Evolutionary conservation across 2,329 filamentous ascomycete genomes (phyloP), one percentile per base, ranked within the genome.

Genomic region (Pseudogymnoascus sp.): DNA sequence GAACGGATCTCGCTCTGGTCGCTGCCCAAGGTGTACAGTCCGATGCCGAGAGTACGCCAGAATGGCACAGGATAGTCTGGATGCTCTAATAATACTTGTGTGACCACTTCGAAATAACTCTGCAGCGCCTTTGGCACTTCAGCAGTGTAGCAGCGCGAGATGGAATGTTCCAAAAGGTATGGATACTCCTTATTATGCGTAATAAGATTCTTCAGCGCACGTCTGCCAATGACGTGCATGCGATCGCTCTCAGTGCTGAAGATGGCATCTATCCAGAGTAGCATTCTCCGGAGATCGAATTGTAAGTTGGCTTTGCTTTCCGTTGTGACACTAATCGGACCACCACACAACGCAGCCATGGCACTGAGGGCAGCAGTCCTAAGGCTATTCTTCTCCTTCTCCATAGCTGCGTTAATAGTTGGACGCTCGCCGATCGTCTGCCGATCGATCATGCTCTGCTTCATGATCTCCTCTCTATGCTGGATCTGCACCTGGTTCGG

Each of bases 331-430:
- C 86, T 92, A 63, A 97, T 87, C 3, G 93, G 91, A 0, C 89
- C 85, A 69, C 86, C 92, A 72, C 94, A 99, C 5, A 99, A 81
- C 2, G 92, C 87, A 45, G 94, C 92, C 94, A 99, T 97, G 26
- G 95, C 89, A 73, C 92, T 96, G 45, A 99, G 80, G 1, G 94
- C 93, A 31, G 94, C 92, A 21, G 89, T 94, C 63, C 91, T 85
- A 38, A 99, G 81, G 71, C 96, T 95, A 66, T 90, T 87, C 78
- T 96, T 97, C 75, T 99, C 93, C 67, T 97, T 97, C 72, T 97
- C 94, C 83, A 96, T 94, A 1, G 92, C 90, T 26, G 92, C 92
- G 21, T 90, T 93, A 39, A 90, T 83, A 21, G 87, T 91, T 4
- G 88, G 87, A 67, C 90, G 84, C 71, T 92, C 91, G 11, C 87